These are phyloP conservation scores for Penicillium bialowiezense DNA, from an alignment of 495 filamentous ascomycete species.

Conservation along the genomic window DNA sequence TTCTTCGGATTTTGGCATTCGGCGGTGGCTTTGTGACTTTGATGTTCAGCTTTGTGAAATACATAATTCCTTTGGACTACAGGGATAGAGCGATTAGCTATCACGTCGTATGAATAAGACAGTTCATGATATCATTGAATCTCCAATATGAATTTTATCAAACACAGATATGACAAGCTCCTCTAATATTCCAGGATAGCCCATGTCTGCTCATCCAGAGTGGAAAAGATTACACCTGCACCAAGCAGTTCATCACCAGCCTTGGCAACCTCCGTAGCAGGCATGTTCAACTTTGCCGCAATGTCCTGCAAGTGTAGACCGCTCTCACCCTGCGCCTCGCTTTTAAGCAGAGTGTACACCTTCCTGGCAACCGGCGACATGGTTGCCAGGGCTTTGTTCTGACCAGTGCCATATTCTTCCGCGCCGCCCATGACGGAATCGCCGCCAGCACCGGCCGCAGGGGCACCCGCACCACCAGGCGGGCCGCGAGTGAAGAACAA, in stretches of 20 bases:
- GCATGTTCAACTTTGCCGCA: slow-evolving; percentile 57
- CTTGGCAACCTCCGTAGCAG: slow-evolving; percentile 62
- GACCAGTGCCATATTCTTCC: slow-evolving; percentile 32
- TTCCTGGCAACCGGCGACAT: slow-evolving; percentile 57
- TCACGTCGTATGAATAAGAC: slow-evolving; percentile 5
- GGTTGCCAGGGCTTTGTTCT: slow-evolving; percentile 37
- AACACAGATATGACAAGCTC: neutral
- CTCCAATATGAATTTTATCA: slow-evolving; percentile 6
- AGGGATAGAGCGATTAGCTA: neutral
- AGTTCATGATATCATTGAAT: slow-evolving; percentile 33
- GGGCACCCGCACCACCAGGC: slow-evolving; percentile 37
- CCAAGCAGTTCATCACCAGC: slow-evolving; percentile 76
- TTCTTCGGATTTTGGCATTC: neutral
- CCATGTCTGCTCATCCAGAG: slow-evolving; percentile 82
- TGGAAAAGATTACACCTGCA: slow-evolving; percentile 79
- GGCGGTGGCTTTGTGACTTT: neutral
- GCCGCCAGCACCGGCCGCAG: slow-evolving; percentile 22
- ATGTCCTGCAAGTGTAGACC: slow-evolving; percentile 79
- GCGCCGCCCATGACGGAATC: slow-evolving; percentile 40
- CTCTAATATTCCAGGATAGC: slow-evolving; percentile 62
- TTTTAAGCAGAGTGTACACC: slow-evolving; percentile 65
- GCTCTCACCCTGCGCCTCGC: slow-evolving; percentile 66
- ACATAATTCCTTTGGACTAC: neutral
- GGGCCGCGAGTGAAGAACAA: slow-evolving; percentile 80
- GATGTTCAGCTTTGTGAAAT: neutral